Percentiles rank a stretch among this genome's conserved stretches.
phyloP scores from a whole-genome alignment of 305 asterid species.

The Fraxinus floribunda region DNA sequence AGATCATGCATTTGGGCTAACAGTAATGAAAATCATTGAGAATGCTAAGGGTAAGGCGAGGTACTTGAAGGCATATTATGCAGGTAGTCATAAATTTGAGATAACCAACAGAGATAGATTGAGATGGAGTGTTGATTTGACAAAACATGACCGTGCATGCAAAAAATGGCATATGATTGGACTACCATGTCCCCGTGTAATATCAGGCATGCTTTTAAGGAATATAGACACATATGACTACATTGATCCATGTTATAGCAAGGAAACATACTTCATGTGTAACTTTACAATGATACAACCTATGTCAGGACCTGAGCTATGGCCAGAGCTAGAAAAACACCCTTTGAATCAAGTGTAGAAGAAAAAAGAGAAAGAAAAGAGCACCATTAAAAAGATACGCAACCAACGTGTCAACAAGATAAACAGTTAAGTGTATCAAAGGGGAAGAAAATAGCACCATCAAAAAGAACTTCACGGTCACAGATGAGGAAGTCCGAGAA shows the following conservation, averaged over 20 bases:
- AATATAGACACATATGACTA: not conserved
- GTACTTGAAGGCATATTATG: too few species aligned
- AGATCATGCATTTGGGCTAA: not conserved
- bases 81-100: not conserved
- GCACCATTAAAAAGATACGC: too few species aligned
- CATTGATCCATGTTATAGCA: not conserved
- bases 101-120: too few species aligned
- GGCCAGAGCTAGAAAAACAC: not conserved
- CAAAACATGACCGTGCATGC: not conserved
- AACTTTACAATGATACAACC: not conserved
- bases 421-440: too few species aligned
- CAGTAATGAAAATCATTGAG: not conserved
- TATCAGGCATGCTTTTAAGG: not conserved
- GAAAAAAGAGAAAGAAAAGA: not conserved
- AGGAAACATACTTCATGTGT: not conserved
- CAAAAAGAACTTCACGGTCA: not conserved
- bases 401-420: too few species aligned
- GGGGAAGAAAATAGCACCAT: too few species aligned
- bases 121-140: not conserved
- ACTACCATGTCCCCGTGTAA: not conserved
- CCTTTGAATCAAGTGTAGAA: not conserved
- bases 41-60: not conserved
- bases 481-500: not conserved
- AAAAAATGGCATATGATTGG: not conserved
- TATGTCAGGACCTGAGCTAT: not conserved